A percentile compares a stretch with the other conserved stretches of the same genome.
Evolutionary conservation across 1,284 basidiomycete genomes (phyloP).

Genomic region (Trametes sp.): DNA sequence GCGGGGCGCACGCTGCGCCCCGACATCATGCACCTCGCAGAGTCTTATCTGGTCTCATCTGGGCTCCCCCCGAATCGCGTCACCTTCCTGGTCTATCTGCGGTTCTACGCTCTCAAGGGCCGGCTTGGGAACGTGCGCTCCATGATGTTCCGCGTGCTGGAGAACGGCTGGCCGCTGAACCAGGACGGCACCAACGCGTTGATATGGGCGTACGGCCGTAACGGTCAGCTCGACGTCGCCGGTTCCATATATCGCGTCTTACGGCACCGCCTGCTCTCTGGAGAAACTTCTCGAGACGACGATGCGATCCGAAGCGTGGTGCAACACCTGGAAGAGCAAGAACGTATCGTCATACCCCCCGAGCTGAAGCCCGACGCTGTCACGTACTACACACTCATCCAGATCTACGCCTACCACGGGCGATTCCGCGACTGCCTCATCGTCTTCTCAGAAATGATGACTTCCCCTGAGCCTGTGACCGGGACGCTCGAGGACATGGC

Average conservation of each 20-base stretch:
- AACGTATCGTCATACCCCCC: constrained; percentile 53
- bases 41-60: constrained; percentile 57
- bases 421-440: constrained; percentile 64
- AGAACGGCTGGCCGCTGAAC: constrained; percentile 59
- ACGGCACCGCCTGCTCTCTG: constrained; percentile 53
- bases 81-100: constrained; percentile 66
- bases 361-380: constrained; percentile 62
- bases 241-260: constrained; percentile 69
- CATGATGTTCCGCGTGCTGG: constrained; percentile 58
- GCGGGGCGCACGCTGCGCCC: constrained; percentile 60
- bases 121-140: constrained; percentile 62
- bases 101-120: constrained; percentile 57
- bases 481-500: constrained; percentile 13
- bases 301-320: constrained; percentile 45
- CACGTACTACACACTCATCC: constrained; percentile 77
- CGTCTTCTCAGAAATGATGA: constrained; percentile 77
- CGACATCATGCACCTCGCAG: constrained; percentile 58
- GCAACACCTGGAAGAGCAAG: constrained; percentile 46
- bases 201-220: constrained; percentile 69
- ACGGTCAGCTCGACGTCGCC: constrained; percentile 61
- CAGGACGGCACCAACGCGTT: constrained; percentile 71
- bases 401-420: constrained; percentile 74
- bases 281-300: constrained; percentile 38
- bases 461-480: constrained; percentile 47
- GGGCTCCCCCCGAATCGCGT: constrained; percentile 62